Base-by-base conservation (phyloP, 495 filamentous ascomycete species). In the Pyrenula massariospora region DNA sequence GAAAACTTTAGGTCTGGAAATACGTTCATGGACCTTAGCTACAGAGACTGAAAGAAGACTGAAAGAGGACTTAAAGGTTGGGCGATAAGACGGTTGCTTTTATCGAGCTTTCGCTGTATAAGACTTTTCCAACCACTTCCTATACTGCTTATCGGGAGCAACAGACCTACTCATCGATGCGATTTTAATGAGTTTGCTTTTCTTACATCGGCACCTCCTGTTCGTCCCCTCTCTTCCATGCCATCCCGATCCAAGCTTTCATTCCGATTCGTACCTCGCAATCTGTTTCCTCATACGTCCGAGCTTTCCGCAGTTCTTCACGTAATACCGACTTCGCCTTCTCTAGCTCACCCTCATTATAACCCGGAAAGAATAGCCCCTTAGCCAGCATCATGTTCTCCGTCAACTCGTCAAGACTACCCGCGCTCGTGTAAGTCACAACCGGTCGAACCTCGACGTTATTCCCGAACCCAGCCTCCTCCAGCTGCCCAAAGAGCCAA, bases 361-460 rank as follows among this genome's bases (percentile, higher is more conserved):
- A 63, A 12, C 48, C 60, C 25, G 23, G 51, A 24, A 48, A 60
- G 36, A 60, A 60, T 58, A 63, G 57, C 15, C 57, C 55, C 24
- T 60, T 60, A 12, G 56, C 56, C 47, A 60, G 56, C 56, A 60
- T 54, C 50, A 63, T 42, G 42, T 60, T 60, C 1, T 55, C 60
- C 19, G 60, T 56, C 52, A 63, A 25, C 24, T 60, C 52, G 2
- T 63, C 58, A 52, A 63, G 53, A 49, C 12, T 63, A 1, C 2
- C 10, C 11, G 60, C 58, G 21, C 50, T 48, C 21, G 56, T 53
- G 12, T 48, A 12, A 1, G 25, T 49, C 12, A 51, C 15, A 12
- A 53, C 51, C 8, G 21, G n/a, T 25, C 42, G 54, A 2, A 63
- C 47, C 21, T 57, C 12, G n/a, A 57, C 47, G 23, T 55, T 48